These are phyloP conservation scores for Oemleria cerasiformis DNA, from an alignment of 306 rosid genomes.

Conservation along the genomic window DNA sequence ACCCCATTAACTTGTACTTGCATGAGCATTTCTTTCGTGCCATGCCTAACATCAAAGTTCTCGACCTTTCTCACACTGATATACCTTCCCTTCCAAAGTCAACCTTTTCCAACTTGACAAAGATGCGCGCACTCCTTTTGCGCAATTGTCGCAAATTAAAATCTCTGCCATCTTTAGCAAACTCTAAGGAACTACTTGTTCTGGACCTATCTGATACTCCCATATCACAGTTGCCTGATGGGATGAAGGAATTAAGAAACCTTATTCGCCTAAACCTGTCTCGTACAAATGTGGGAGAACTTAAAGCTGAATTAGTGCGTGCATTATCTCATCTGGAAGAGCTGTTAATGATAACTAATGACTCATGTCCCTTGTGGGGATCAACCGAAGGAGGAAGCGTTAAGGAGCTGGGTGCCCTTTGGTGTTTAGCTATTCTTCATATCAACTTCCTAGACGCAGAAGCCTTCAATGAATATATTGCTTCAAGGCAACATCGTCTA, in stretches of 20 bases:
- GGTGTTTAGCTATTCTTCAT: neutral
- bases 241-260: neutral
- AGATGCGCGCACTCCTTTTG: neutral
- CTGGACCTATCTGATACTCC: neutral
- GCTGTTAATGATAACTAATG: neutral
- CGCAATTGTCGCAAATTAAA: neutral
- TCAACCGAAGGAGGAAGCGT: neutral
- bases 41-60: slow-evolving; percentile 2
- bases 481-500: neutral
- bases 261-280: neutral
- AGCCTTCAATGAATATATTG: neutral
- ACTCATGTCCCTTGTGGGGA: neutral
- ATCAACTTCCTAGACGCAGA: neutral
- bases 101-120: neutral
- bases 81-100: neutral
- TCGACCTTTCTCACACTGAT: neutral
- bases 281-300: neutral
- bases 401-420: neutral
- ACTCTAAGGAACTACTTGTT: neutral
- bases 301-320: neutral
- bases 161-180: neutral
- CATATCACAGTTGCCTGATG: neutral
- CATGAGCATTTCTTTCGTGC: neutral
- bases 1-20: neutral
- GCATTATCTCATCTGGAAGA: neutral